These are phyloP conservation scores for Colletotrichum brevisporum DNA, from an alignment of 2,329 filamentous ascomycete species.

Conservation along the genomic window DNA sequence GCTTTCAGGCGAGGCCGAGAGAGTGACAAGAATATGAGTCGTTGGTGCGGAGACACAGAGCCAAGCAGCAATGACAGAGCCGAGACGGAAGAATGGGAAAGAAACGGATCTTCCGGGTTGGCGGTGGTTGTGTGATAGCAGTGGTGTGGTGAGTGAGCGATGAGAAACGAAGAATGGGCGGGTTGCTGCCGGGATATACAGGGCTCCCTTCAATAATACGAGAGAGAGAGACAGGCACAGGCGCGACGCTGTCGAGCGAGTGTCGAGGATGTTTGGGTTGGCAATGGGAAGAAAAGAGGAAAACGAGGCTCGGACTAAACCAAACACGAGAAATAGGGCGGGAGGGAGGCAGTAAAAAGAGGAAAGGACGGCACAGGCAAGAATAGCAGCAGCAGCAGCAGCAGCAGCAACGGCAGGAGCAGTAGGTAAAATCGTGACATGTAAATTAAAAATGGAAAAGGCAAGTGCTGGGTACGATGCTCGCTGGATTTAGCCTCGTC, in stretches of 20 bases:
- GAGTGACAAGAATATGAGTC: conserved; percentile 32
- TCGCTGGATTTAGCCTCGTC: conserved; percentile 35
- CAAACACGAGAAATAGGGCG: conserved; percentile 6
- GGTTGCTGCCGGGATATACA: conserved; percentile 22
- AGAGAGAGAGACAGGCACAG: conserved; percentile 20
- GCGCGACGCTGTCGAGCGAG: conserved; percentile 32
- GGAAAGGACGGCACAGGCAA: conserved; percentile 8
- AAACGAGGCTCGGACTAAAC: not conserved
- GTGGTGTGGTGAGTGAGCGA: conserved; percentile 37
- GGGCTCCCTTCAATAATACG: conserved; percentile 10
- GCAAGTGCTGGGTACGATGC: conserved; percentile 39
- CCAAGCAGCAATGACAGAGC: conserved; percentile 14
- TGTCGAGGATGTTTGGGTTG: conserved; percentile 21
- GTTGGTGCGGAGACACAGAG: conserved; percentile 15
- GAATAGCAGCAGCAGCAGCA: conserved; percentile 6
- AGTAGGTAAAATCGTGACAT: conserved; percentile 29
- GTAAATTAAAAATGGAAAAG: conserved; percentile 42
- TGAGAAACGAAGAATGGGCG: conserved; percentile 38
- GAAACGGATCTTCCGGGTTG: conserved; percentile 21
- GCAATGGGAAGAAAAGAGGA: not conserved
- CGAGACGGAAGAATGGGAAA: conserved; percentile 17
- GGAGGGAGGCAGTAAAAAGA: conserved; percentile 12
- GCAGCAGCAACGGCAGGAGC: no score
- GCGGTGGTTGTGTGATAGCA: not conserved
- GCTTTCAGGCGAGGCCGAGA: conserved; percentile 15